A percentile compares a stretch with the other conserved stretches of the same genome.
phyloP scores from a whole-genome alignment of 2,329 filamentous ascomycete genomes.

The Nakataea oryzae region DNA sequence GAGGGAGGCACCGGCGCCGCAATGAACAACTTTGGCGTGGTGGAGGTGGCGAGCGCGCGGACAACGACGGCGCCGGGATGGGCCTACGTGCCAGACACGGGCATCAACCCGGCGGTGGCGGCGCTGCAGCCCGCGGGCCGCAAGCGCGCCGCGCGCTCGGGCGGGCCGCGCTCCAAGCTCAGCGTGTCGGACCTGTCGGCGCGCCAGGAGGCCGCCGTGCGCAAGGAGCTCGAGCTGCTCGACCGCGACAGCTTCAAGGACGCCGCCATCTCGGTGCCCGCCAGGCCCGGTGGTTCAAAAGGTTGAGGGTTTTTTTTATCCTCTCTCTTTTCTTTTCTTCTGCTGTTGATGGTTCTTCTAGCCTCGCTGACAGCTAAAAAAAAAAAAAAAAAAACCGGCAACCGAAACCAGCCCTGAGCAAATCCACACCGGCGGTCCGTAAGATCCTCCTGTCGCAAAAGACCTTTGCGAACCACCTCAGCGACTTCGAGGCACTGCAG shows the following conservation, averaged over 20 bases:
- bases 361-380: background rate
- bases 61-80: constrained; percentile 71
- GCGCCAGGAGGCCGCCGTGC: constrained; percentile 72
- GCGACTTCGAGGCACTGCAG: constrained; percentile 62
- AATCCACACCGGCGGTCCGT: constrained; percentile 60
- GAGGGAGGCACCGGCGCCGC: too few species aligned
- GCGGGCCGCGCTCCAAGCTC: constrained; percentile 10
- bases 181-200: constrained; percentile 60
- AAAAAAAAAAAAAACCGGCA: too few species aligned
- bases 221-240: constrained; percentile 72
- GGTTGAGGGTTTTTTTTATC: constrained; percentile 16
- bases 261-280: constrained; percentile 57
- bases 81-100: constrained; percentile 79
- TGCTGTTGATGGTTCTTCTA: constrained; percentile 16
- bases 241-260: constrained; percentile 72
- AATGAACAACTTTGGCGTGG: constrained; percentile 66
- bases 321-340: background rate
- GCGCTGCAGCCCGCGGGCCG: constrained; percentile 44
- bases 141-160: constrained; percentile 54
- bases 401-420: constrained; percentile 33
- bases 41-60: constrained; percentile 65
- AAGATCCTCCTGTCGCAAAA: constrained; percentile 73
- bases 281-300: constrained; percentile 36
- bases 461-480: constrained; percentile 73
- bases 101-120: constrained; percentile 40